Evolutionary conservation across 805 yeast genomes (phyloP).

Genomic region (Yarrowia deformans): DNA sequence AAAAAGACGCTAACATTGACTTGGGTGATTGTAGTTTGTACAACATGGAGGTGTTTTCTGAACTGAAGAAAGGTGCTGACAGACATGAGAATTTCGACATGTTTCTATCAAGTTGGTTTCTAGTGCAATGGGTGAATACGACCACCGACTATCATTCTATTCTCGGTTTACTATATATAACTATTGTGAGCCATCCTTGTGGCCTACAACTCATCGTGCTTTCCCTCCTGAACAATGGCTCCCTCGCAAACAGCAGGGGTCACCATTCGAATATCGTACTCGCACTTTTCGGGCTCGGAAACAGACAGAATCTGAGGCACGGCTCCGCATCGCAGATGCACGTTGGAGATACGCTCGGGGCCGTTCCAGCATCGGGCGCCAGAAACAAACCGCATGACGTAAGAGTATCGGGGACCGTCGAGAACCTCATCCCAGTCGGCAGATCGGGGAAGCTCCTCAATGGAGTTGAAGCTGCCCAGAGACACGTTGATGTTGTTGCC

Average conservation of each 20-base stretch:
- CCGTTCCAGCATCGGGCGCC: conserved; percentile 97
- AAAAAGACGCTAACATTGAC: conserved; percentile 2
- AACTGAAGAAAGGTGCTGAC: too few species aligned
- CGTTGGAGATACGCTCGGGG: conserved; percentile 74
- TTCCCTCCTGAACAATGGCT: conserved; percentile 34
- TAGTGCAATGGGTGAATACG: too few species aligned
- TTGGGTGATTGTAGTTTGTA: too few species aligned
- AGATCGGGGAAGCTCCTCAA: conserved; percentile 41
- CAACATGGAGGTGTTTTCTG: too few species aligned
- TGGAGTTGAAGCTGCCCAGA: conserved; percentile 57
- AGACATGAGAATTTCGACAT: too few species aligned
- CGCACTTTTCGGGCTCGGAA: conserved; percentile 89
- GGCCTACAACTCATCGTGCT: conserved; percentile 31
- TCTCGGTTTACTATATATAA: conserved; percentile 3
- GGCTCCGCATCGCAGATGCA: conserved; percentile 72
- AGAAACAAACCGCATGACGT: conserved; percentile 55
- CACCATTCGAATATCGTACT: conserved; percentile 60
- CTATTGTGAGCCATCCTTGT: background rate
- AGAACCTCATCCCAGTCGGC: conserved; percentile 36
- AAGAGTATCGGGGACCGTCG: conserved; percentile 45
- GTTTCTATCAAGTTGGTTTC: too few species aligned
- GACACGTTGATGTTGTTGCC: conserved; percentile 57
- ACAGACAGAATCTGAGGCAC: conserved; percentile 65
- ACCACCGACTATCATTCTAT: background rate
- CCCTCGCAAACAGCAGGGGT: conserved; percentile 49